A percentile compares a stretch with the other conserved stretches of the same genome.
Evolutionary conservation across 495 filamentous ascomycete species (phyloP).

Genomic region (Venustampulla echinocandica): DNA sequence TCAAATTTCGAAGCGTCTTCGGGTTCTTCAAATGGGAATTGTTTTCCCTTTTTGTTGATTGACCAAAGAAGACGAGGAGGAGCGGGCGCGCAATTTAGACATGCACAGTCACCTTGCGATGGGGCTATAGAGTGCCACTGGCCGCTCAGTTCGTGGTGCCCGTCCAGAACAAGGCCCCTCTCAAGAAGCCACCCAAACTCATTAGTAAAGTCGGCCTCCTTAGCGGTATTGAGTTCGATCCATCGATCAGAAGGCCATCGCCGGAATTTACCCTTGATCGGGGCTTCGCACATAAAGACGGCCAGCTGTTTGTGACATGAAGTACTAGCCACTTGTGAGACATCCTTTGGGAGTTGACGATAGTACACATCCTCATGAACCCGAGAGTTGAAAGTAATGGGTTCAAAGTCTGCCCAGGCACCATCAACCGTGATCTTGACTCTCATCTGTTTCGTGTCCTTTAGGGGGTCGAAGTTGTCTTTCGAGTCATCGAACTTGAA

Average conservation of each 20-base stretch:
- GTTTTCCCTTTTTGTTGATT: slow-evolving; percentile 19
- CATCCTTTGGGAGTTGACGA: background rate
- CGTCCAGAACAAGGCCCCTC: slow-evolving; percentile 15
- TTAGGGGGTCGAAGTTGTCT: no score
- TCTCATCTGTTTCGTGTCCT: no score
- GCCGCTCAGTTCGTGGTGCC: slow-evolving; percentile 2
- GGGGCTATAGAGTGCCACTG: slow-evolving; percentile 4
- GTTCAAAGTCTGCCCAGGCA: no score
- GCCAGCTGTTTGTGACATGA: background rate
- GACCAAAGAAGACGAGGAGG: slow-evolving; percentile 27
- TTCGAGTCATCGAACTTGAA: background rate
- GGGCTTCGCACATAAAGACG: background rate
- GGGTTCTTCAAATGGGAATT: slow-evolving; percentile 27
- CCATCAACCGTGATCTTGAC: no score
- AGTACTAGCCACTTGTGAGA: background rate
- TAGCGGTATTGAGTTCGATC: background rate
- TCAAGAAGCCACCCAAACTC: slow-evolving; percentile 31
- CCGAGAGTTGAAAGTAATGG: no score
- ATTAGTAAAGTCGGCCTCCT: background rate
- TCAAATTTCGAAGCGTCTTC: slow-evolving; percentile 28
- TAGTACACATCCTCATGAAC: no score
- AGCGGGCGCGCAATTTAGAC: slow-evolving; percentile 28
- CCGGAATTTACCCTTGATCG: background rate
- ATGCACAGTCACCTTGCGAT: slow-evolving; percentile 4
- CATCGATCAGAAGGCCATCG: background rate